Conservation (phyloP, 2,329 filamentous ascomycete species). For the Aphanocladium album region DNA sequence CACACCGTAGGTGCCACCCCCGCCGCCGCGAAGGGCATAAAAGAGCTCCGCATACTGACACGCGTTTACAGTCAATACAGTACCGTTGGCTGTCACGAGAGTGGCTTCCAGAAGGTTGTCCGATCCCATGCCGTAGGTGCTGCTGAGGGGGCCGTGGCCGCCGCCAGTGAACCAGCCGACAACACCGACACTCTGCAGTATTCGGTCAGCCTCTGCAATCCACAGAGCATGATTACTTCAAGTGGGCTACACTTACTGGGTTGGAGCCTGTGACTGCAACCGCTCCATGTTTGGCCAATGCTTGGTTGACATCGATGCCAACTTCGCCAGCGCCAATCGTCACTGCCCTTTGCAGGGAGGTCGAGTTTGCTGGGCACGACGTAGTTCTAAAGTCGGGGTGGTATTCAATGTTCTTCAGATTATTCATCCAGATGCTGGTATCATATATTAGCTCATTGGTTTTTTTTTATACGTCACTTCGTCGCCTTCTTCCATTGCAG, state of each 20-base stretch:
- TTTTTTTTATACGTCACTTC: background rate
- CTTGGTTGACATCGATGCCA: constrained; percentile 1
- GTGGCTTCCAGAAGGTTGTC: constrained; percentile 35
- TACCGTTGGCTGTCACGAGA: constrained; percentile 30
- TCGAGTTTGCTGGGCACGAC: background rate
- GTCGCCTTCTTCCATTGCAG: background rate
- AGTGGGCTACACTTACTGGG: background rate
- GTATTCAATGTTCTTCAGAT: constrained; percentile 8
- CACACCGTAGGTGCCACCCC: constrained; percentile 18
- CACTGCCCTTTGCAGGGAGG: constrained; percentile 1
- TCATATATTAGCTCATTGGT: background rate
- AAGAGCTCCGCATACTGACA: constrained; percentile 26
- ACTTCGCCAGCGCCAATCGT: constrained; percentile 8
- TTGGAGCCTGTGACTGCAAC: constrained; percentile 9
- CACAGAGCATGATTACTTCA: too few relatives aligned
- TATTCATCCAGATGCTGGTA: constrained; percentile 6
- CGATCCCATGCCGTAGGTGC: constrained; percentile 32
- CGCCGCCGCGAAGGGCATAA: constrained; percentile 31
- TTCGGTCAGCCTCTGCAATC: background rate
- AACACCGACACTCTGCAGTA: constrained; percentile 16
- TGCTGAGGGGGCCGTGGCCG: constrained; percentile 30
- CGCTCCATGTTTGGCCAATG: constrained; percentile 6
- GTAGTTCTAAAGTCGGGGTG: constrained; percentile 3
- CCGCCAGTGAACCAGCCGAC: constrained; percentile 32
- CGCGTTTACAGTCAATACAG: constrained; percentile 24